Percentiles rank a stretch among this genome's conserved stretches.
Evolutionary conservation across 2,329 filamentous ascomycete genomes (phyloP).

Genomic region (Pseudogymnoascus sp.): DNA sequence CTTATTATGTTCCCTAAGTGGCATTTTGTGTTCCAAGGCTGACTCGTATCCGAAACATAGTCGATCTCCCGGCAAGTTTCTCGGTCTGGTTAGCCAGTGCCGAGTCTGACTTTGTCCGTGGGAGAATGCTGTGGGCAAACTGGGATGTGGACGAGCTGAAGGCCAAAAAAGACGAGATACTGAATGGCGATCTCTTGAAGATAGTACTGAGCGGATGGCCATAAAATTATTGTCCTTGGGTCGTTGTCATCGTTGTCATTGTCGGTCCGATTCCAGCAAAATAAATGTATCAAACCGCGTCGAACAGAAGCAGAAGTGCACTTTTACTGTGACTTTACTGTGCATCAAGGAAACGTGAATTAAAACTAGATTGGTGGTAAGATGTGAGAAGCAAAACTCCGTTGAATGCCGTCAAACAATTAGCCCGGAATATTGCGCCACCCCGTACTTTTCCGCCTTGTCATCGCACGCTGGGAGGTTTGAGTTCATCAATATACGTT

Average conservation of each 20-base stretch:
- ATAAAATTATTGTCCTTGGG: neutral
- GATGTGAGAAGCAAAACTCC: neutral
- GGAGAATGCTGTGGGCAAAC: slow-evolving; percentile 31
- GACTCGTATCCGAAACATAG: neutral
- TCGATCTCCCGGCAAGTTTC: slow-evolving; percentile 10
- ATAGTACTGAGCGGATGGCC: neutral
- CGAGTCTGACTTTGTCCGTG: slow-evolving; percentile 33
- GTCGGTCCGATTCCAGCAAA: neutral
- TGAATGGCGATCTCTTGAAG: neutral
- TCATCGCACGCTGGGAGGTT: neutral
- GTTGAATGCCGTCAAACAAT: neutral
- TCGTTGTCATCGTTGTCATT: neutral
- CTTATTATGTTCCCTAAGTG: neutral
- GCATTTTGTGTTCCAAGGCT: neutral
- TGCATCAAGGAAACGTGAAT: neutral
- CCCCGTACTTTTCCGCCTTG: neutral
- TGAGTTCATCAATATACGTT: neutral
- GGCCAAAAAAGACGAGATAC: slow-evolving; percentile 11
- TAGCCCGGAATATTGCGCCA: neutral
- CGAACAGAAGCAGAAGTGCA: neutral
- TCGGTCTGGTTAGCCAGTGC: slow-evolving; percentile 32
- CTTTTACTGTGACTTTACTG: too few relatives aligned
- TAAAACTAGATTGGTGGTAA: neutral
- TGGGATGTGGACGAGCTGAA: slow-evolving; percentile 37
- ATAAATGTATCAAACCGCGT: neutral